phyloP scores from a whole-genome alignment of 495 filamentous ascomycete species.

The Talaromyces liani region DNA sequence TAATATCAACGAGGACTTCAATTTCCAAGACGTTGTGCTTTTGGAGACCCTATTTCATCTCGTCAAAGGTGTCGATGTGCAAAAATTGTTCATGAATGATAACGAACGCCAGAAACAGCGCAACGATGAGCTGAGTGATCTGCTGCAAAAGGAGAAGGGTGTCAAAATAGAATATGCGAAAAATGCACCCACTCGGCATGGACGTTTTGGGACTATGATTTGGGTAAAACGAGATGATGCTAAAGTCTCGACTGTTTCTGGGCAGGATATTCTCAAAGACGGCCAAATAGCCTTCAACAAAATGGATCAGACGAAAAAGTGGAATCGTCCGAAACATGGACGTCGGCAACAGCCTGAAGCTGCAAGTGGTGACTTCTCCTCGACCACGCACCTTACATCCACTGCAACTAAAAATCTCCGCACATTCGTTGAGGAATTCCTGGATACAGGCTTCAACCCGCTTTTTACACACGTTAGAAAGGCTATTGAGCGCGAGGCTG shows the following conservation, averaged over 20 bases:
- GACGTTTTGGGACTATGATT: slow-evolving; percentile 92
- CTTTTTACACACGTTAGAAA: slow-evolving; percentile 80
- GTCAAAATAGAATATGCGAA: slow-evolving; percentile 72
- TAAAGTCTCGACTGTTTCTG: slow-evolving; percentile 76
- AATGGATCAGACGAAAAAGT: slow-evolving; percentile 89
- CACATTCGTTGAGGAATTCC: slow-evolving; percentile 83
- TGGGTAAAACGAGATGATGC: slow-evolving; percentile 87
- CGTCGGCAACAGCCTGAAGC: slow-evolving; percentile 57
- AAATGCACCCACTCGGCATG: slow-evolving; percentile 81
- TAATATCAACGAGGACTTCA: slow-evolving; percentile 88
- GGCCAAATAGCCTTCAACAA: slow-evolving; percentile 65
- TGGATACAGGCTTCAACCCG: slow-evolving; percentile 95
- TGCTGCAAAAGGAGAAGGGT: slow-evolving; percentile 72
- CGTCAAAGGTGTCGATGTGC: slow-evolving; percentile 80
- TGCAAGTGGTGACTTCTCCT: slow-evolving; percentile 66
- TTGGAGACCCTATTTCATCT: slow-evolving; percentile 89
- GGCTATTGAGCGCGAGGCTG: slow-evolving; percentile 83
- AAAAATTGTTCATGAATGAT: slow-evolving; percentile 80
- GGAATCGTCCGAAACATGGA: slow-evolving; percentile 65
- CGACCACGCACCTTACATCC: slow-evolving; percentile 56
- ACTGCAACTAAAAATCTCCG: slow-evolving; percentile 65
- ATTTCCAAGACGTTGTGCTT: slow-evolving; percentile 72
- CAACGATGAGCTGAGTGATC: slow-evolving; percentile 61
- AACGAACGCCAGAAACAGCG: slow-evolving; percentile 56
- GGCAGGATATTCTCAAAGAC: slow-evolving; percentile 74